Base-by-base conservation (phyloP, 2,329 filamentous ascomycete species). In the Atkinsonella texensis region DNA sequence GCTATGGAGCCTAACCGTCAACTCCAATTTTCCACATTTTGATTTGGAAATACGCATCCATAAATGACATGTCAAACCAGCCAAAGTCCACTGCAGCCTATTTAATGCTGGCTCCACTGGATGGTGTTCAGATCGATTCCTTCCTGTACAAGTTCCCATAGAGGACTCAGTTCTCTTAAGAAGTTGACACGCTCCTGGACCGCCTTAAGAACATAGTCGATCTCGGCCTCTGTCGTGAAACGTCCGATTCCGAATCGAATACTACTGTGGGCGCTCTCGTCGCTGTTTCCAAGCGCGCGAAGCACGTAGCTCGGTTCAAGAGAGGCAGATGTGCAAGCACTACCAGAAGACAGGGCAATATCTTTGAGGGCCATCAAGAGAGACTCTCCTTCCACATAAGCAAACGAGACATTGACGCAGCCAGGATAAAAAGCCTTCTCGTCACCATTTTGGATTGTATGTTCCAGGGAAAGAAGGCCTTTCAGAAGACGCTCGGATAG, bases 111-210 rank as follows among this genome's bases (percentile, higher is more conserved):
- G 66, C 87, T 95, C 93, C 93, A 98, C 71, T 98, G 85, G 62
- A 98, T 98, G 43, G 89, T 95, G 70, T 94, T 87, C 59, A 98
- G 73, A 65, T 95, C 93, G 57, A 98, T 81, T 15, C 93, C 93
- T 68, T 98, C 93, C 71, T 98, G 93, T 12, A 98, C 93, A 57
- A 98, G 72, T 71, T 98, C 93, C 93, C 93, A 98, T 52, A 98
- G 73, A 40, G 93, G 93, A 66, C 90, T 96, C 58, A 98, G 75
- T 72, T 98, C 93, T 61, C 93, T 82, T 62, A 98, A 74, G 76
- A 97, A 97, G 15, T 82, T 85, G 43, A 98, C 93, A 49, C 93
- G 81, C 65, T 95, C 88, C 67, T 80, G 80, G 1, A 98, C 93
- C 0, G 93, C 91, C 72, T 95, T 93, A 53, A 98, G 75, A 11